Evolutionary conservation across 768 basidiomycete species (phyloP).

Genomic region (Termitomyces sp.): DNA sequence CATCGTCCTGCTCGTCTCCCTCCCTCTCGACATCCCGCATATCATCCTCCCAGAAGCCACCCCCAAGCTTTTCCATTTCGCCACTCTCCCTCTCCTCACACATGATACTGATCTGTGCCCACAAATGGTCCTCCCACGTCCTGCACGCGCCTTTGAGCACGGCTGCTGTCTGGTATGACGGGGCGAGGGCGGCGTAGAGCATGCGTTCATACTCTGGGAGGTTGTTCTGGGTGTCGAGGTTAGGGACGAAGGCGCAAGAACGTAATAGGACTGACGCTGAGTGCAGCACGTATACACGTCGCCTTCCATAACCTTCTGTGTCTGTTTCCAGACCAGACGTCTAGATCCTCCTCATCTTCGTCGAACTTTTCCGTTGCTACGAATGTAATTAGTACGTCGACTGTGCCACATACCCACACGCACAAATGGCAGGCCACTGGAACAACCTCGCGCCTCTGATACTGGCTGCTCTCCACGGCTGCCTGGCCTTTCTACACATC

Average conservation of each 20-base stretch:
- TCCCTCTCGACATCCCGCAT: conserved; percentile 26
- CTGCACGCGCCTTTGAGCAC: conserved; percentile 70
- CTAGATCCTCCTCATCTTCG: conserved; percentile 38
- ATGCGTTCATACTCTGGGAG: conserved; percentile 74
- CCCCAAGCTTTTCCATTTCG: conserved; percentile 61
- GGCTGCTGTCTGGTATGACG: conserved; percentile 57
- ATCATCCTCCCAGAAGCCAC: conserved; percentile 79
- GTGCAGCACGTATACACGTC: conserved; percentile 72
- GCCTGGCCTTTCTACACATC: conserved; percentile 73
- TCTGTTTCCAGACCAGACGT: conserved; percentile 69
- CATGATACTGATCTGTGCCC: conserved; percentile 80
- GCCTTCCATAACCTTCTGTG: conserved; percentile 83
- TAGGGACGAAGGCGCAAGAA: neutral
- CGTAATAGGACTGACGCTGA: conserved; percentile 47
- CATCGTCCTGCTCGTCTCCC: conserved; percentile 38
- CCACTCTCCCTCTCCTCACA: conserved; percentile 77
- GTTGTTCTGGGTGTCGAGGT: conserved; percentile 28
- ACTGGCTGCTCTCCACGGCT: conserved; percentile 90
- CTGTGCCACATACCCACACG: conserved; percentile 14
- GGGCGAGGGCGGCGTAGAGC: conserved; percentile 82
- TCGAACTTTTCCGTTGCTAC: conserved; percentile 26
- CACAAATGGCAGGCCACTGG: conserved; percentile 69
- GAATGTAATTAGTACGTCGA: neutral
- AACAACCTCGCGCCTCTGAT: conserved; percentile 81
- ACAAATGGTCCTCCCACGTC: conserved; percentile 94